Percentiles rank a stretch among this genome's conserved stretches.
phyloP scores from a whole-genome alignment of 2,329 filamentous ascomycete species.

The Calonectria fujianensis region DNA sequence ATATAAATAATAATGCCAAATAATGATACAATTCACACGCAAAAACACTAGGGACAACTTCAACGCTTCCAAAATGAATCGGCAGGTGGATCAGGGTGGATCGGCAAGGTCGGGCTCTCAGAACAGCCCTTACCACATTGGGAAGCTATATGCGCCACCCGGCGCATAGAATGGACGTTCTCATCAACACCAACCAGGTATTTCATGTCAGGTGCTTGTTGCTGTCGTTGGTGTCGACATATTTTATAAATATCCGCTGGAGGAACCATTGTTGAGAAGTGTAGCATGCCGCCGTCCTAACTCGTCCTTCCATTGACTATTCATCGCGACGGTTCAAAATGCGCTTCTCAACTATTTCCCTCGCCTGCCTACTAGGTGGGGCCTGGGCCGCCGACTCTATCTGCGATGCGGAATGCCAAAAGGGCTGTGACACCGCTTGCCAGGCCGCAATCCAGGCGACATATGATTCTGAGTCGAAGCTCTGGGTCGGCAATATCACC shows the following conservation, averaged over 20 bases:
- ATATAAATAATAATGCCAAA: neutral
- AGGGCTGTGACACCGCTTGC: slow-evolving; percentile 9
- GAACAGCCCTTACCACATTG: neutral
- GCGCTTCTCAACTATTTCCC: neutral
- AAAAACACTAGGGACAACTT: neutral
- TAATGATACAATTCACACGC: neutral
- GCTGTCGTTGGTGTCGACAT: neutral
- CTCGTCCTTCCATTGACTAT: neutral
- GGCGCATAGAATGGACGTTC: neutral
- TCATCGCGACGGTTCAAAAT: neutral
- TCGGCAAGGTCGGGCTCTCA: neutral
- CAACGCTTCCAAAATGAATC: neutral
- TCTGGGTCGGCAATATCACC: slow-evolving; percentile 14
- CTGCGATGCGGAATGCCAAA: slow-evolving; percentile 15
- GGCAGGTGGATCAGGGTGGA: neutral
- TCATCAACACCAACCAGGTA: neutral
- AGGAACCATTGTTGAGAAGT: neutral
- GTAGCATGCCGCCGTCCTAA: neutral
- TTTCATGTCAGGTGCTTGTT: neutral
- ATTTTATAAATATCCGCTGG: neutral
- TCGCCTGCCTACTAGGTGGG: neutral
- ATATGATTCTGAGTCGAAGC: neutral
- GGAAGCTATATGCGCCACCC: slow-evolving; percentile 14
- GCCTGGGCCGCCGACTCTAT: slow-evolving; percentile 2
- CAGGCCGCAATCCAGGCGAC: neutral